Evolutionary conservation across 208 protist species (phyloP), one percentile per base, ranked within the genome.

Genomic region (Leishmania martiniquensis): DNA sequence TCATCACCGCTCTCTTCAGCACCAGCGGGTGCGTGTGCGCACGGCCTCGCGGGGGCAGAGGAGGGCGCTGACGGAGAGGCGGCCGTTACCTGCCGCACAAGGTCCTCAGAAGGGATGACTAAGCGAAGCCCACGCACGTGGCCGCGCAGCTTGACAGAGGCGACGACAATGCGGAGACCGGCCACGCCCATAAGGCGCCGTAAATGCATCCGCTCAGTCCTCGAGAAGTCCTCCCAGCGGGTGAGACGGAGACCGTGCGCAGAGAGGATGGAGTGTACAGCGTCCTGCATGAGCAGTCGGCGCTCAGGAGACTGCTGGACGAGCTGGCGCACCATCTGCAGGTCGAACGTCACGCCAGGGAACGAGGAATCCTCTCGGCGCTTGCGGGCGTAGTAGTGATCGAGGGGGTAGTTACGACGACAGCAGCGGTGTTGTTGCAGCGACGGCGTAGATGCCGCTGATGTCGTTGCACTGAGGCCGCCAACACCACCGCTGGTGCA

Each of bases 221-320:
- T 42, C 32, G n/a, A 42, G n/a, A 86, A 72, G 52, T 77, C 75
- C 54, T 74, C 82, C 59, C 74, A 81, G 17, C 47, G 59, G 34
- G n/a, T 63, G 55, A 60, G 52, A 45, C n/a, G 29, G 44, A 89
- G 63, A 29, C 76, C 75, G 77, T 95, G 90, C 1, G 89, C 85
- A 4, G 75, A 71, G 47, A 94, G 80, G 15, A 95, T 77, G 34
- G 90, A 87, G 66, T 94, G 88, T 29, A 94, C 65, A 10, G 91
- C 91, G 76, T 97, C 93, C 66, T 86, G 78, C 52, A 89, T 76
- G 5, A 97, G 82, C 49, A 97, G 78, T 54, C 84, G 83, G 10
- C 80, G 80, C 69, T 94, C 90, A 13, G 93, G 91, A 15, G 93
- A 89, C 22, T 84, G 73, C 65, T 85, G 55, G 0, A 97, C 80